These are phyloP conservation scores for Rhodotorula sp. DNA, from an alignment of 1,284 basidiomycete species.

Conservation along the genomic window DNA sequence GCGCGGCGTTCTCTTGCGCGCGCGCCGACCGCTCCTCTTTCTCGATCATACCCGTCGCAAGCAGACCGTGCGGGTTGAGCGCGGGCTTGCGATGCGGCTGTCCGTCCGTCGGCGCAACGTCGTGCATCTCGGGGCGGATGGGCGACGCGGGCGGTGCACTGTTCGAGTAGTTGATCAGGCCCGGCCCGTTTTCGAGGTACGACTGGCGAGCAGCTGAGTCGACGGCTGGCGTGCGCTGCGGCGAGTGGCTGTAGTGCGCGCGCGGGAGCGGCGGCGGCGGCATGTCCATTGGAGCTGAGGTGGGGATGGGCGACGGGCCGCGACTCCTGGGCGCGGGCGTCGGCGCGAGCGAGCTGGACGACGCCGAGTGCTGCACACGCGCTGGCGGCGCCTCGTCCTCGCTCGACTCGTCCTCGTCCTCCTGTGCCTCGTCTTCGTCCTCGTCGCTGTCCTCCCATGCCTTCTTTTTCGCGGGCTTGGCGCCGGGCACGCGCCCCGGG, in stretches of 20 bases:
- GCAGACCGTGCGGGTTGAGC: slow-evolving; percentile 62
- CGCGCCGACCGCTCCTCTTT: slow-evolving; percentile 94
- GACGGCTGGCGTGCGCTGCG: slow-evolving; percentile 7
- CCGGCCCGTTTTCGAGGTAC: slow-evolving; percentile 23
- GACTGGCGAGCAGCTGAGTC: slow-evolving; percentile 13
- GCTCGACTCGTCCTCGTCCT: slow-evolving; percentile 41
- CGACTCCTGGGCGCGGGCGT: slow-evolving; percentile 4
- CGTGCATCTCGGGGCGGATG: slow-evolving; percentile 17
- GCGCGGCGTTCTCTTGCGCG: slow-evolving; percentile 86
- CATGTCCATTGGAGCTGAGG: slow-evolving; percentile 5
- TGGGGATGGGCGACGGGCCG: slow-evolving; percentile 1
- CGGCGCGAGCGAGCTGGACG: neutral
- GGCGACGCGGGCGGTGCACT: slow-evolving; percentile 4
- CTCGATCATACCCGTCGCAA: slow-evolving; percentile 92
- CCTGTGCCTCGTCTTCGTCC: slow-evolving; percentile 40
- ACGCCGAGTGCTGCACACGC: slow-evolving; percentile 7
- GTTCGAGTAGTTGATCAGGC: slow-evolving; percentile 3
- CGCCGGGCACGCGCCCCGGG: slow-evolving; percentile 32
- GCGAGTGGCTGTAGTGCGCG: slow-evolving; percentile 5
- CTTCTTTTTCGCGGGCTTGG: slow-evolving; percentile 32
- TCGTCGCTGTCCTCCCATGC: slow-evolving; percentile 43
- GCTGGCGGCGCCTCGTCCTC: slow-evolving; percentile 25
- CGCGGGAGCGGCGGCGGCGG: neutral
- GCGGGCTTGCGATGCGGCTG: slow-evolving; percentile 40
- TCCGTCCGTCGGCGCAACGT: neutral